Evolutionary conservation across 768 basidiomycete species (phyloP).

Genomic region (Cystofilobasidium capitatum): DNA sequence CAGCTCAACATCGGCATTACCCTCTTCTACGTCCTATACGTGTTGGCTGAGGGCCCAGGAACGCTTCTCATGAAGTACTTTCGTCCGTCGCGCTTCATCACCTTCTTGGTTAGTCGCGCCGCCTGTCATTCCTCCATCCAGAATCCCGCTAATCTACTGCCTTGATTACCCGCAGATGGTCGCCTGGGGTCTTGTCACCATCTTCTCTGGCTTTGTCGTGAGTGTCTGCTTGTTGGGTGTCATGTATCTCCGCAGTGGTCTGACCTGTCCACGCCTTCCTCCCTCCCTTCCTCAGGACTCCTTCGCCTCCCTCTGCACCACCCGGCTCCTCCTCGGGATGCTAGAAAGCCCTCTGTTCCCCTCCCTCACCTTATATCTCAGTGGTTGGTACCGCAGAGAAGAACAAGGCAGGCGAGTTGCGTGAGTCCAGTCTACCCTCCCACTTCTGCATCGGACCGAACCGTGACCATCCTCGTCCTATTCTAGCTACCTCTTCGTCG

Average conservation of each 20-base stretch:
- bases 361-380: conserved; percentile 5
- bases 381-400: conserved; percentile 24
- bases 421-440: background rate
- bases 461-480: conserved; percentile 1
- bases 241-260: too few relatives aligned
- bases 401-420: background rate
- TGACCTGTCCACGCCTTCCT: too few relatives aligned
- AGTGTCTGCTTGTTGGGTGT: background rate
- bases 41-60: conserved; percentile 43
- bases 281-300: background rate
- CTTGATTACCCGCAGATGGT: too few relatives aligned
- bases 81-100: conserved; percentile 12
- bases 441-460: background rate
- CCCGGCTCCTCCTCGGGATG: conserved; percentile 29
- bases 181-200: conserved; percentile 8
- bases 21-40: conserved; percentile 40
- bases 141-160: too few relatives aligned
- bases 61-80: conserved; percentile 33
- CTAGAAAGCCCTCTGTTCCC: conserved; percentile 31
- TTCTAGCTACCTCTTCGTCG: conserved; percentile 29
- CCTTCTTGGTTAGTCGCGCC: too few relatives aligned
- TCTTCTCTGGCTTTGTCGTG: conserved; percentile 9
- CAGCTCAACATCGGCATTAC: conserved; percentile 28
- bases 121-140: too few relatives aligned
- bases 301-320: conserved; percentile 18